phyloP scores from a whole-genome alignment of 305 asterid genomes.

The Withania somnifera region DNA sequence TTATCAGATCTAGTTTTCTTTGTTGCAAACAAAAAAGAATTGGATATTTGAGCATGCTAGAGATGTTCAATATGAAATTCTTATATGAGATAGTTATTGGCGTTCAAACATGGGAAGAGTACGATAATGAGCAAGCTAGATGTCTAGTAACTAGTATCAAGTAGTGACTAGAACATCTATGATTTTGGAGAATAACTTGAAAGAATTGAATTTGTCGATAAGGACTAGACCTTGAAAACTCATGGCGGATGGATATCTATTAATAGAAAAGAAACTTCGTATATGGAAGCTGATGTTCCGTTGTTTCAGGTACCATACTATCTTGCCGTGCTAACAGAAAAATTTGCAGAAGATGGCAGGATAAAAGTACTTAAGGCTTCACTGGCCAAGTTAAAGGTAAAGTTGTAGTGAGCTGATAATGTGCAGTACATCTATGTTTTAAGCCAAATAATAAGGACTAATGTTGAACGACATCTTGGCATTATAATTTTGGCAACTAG shows the following conservation, averaged over 20 bases:
- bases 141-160: background rate
- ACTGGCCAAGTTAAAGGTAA: conserved; percentile 72
- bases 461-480: background rate
- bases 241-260: background rate
- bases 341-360: conserved; percentile 50
- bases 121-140: background rate
- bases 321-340: conserved; percentile 70
- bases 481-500: conserved; percentile 18
- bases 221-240: background rate
- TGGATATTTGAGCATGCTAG: background rate
- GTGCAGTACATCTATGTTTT: background rate
- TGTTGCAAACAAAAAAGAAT: background rate
- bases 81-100: background rate
- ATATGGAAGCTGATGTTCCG: background rate
- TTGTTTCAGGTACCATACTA: conserved; percentile 65
- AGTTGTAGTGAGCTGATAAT: background rate
- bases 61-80: background rate
- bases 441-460: background rate
- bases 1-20: too few species aligned
- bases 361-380: conserved; percentile 57
- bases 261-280: background rate
- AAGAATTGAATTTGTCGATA: background rate
- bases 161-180: background rate
- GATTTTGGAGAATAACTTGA: background rate
- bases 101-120: background rate